Evolutionary conservation across 148 eudicot genomes (phyloP), one percentile per base, ranked within the genome.

Genomic region (Silene latifolia): DNA sequence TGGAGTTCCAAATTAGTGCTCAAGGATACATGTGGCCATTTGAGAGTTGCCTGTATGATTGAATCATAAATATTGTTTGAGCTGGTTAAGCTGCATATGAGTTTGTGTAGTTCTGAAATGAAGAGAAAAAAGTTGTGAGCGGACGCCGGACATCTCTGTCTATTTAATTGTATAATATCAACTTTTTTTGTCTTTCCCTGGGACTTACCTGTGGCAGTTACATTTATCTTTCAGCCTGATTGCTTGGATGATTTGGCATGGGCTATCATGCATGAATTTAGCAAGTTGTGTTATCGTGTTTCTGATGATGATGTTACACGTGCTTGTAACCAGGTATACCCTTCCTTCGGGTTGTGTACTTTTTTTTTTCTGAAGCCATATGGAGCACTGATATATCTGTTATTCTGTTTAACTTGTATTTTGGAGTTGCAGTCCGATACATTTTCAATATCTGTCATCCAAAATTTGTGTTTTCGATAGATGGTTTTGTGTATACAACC

Each of bases 291-390:
- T 72, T 91, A 93, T 57, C 85, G 89, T 29, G 92, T 91, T 61
- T 80, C 91, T 8, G 92, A 91, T n/a, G 97, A 76, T 24, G 98
- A 91, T 78, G 97, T 93, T 23, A 86, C 80, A 71, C 92, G 98
- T 67, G 97, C 94, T 74, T 77, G 88, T 79, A 93, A 93, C 80
- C 92, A 91, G 94, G 97, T 93, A 76, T 20, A 65, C 24, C 58
- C 24, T 66, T 23, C 63, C 74, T 67, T 63, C 54, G 77, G 24
- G 51, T n/a, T 8, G 29, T 53, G 20, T 53, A 27, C 4, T 51
- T 24, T 23, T 15, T 23, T 15, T 35, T 25, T 14, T 53, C 11
- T 70, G 60, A 44, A 67, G 54, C 23, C 6, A n/a, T 17, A 67
- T 42, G 54, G 54, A 42, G 47, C 25, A 8, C 54, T 46, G 20